Base-by-base conservation (phyloP, 768 basidiomycete species). In the Hericium erinaceus region DNA sequence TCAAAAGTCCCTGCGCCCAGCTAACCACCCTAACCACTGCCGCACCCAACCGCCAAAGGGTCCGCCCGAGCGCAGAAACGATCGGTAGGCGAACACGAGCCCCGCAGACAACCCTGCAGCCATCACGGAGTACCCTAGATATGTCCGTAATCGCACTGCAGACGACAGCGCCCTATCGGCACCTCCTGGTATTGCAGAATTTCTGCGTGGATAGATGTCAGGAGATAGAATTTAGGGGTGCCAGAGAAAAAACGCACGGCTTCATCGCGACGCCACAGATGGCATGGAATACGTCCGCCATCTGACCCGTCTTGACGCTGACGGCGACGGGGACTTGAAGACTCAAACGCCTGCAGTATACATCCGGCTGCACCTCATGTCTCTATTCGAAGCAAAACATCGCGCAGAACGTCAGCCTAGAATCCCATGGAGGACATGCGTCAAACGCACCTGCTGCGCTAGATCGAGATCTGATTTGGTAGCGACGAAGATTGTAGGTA, bases 391-490 rank as follows among this genome's bases (percentile, higher is more conserved):
- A 26, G 26, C 24, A 24, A 24, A 24, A 4, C 24, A 33, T 54
- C 18, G 39, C 4, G 18, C n/a, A 22, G 33, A 57, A 58, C 57
- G 46, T 54, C 48, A 33, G 26, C 15, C 39, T 44, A n/a, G 54
- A 12, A 40, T 33, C 13, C 57, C 9, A 10, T 20, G 37, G 38
- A n/a, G 16, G 16, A 10, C 49, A 51, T 52, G 57, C 39, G 18
- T 48, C 39, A 48, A 4, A 65, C 77, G 60, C 57, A 88, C 92
- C 81, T 97, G 95, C 64, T 95, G 82, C 11, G 95, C 95, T 52
- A 99, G 84, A 71, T 99, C 95, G 26, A 97, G 81, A 70, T 99
- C 95, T 6, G 93, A 95, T 73, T 99, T 99, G 40, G 95, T 98
- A n/a, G 95, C 95, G 24, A 99, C 94, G 69, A 98, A 98, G 39